These are phyloP conservation scores for Wickerhamiella cacticola DNA, from an alignment of 805 yeast species.

Conservation along the genomic window DNA sequence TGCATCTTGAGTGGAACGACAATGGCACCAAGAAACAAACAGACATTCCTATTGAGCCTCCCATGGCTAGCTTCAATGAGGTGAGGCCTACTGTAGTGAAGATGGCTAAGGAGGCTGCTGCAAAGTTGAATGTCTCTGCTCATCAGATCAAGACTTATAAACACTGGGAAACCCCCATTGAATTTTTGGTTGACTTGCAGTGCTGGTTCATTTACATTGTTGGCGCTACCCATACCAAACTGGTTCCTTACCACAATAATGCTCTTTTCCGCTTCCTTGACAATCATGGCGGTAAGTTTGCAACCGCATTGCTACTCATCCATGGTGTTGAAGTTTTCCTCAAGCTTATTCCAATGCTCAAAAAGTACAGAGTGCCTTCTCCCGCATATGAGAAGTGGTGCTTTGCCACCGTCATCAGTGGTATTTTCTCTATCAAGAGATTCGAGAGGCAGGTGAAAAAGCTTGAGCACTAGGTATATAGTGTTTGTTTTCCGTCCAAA, in stretches of 20 bases:
- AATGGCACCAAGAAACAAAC: neutral
- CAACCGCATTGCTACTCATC: neutral
- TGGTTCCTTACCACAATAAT: neutral
- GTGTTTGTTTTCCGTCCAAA: too few relatives aligned
- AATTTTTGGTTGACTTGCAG: neutral
- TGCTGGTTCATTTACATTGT: neutral
- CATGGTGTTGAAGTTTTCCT: neutral
- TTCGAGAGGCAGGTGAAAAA: neutral
- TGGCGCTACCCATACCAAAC: neutral
- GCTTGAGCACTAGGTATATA: neutral
- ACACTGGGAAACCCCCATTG: constrained; percentile 7
- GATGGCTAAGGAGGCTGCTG: constrained; percentile 7
- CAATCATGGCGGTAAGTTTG: neutral
- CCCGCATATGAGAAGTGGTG: constrained; percentile 10
- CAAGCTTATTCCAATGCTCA: neutral
- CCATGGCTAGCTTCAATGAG: neutral
- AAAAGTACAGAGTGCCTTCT: constrained; percentile 4
- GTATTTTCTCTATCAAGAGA: constrained; percentile 1
- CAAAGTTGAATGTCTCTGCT: constrained; percentile 4
- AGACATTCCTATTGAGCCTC: constrained; percentile 1
- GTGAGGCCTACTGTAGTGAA: neutral
- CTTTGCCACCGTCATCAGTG: neutral
- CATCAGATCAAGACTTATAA: constrained; percentile 5
- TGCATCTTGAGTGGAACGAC: constrained; percentile 6
- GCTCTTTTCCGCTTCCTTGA: neutral